Evolutionary conservation across 2,329 filamentous ascomycete species (phyloP).

Genomic region (Microthyrium microscopicum): DNA sequence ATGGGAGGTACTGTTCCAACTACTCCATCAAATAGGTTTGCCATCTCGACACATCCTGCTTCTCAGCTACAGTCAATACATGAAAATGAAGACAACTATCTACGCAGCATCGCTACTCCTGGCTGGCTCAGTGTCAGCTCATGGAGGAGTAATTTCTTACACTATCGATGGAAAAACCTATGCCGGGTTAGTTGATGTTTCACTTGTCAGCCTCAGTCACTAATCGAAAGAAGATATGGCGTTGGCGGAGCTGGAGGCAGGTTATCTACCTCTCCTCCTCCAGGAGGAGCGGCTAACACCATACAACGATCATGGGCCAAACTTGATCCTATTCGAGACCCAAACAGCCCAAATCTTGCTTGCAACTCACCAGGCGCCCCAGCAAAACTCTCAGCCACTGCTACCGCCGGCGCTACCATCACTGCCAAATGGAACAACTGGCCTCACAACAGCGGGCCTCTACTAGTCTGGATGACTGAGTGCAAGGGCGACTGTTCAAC

Average conservation of each 20-base stretch:
- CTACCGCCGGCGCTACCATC: background rate
- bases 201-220: background rate
- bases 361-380: background rate
- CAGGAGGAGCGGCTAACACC: background rate
- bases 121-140: constrained; percentile 3
- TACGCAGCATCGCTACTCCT: background rate
- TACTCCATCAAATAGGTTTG: too few relatives aligned
- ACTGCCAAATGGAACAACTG: background rate
- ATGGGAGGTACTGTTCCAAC: too few relatives aligned
- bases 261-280: too few relatives aligned
- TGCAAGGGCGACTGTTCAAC: constrained; percentile 4
- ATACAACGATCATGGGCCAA: background rate
- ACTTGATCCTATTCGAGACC: background rate
- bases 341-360: background rate
- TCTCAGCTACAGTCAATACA: too few relatives aligned
- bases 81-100: too few relatives aligned
- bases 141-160: constrained; percentile 6
- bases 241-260: too few relatives aligned
- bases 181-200: background rate
- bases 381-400: background rate
- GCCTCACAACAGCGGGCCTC: background rate
- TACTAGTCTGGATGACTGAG: background rate
- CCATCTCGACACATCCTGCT: too few relatives aligned
- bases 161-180: constrained; percentile 5
- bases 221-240: background rate